A percentile compares a stretch with the other conserved stretches of the same genome.
These are phyloP conservation scores for Byssothecium circinans DNA, from an alignment of 2,329 filamentous ascomycete species.

Conservation along the genomic window DNA sequence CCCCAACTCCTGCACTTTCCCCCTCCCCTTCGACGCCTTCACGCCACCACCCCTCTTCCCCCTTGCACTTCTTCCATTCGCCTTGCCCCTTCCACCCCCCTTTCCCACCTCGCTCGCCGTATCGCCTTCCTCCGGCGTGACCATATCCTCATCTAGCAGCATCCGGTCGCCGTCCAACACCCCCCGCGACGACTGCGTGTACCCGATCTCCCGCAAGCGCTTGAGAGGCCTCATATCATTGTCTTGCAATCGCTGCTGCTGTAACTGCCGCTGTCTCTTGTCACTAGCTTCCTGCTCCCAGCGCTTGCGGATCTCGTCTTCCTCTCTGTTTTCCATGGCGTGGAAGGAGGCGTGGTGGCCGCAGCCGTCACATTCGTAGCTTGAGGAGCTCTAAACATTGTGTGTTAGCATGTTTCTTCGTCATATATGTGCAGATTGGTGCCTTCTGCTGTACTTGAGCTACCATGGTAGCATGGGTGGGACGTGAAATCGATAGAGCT, in stretches of 20 bases:
- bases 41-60: slow-evolving; percentile 8
- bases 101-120: slow-evolving; percentile 7
- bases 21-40: slow-evolving; percentile 1
- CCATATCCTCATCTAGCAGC: slow-evolving; percentile 5
- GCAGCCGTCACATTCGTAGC: slow-evolving; percentile 60
- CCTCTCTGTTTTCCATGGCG: slow-evolving; percentile 54
- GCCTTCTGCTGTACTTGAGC: no score
- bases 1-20: slow-evolving; percentile 20
- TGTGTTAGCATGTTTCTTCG: no score
- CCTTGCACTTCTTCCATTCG: slow-evolving; percentile 3
- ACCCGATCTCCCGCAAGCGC: slow-evolving; percentile 30
- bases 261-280: slow-evolving; percentile 12
- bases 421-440: no score
- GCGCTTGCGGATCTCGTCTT: slow-evolving; percentile 51
- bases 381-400: slow-evolving; percentile 46
- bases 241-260: slow-evolving; percentile 12
- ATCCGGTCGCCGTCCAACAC: not conserved
- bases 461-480: no score
- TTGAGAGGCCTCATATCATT: slow-evolving; percentile 27
- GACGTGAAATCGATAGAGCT: no score
- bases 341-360: slow-evolving; percentile 59
- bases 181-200: slow-evolving; percentile 1
- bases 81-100: slow-evolving; percentile 5
- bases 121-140: slow-evolving; percentile 12
- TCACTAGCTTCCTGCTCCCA: slow-evolving; percentile 48